Evolutionary conservation across 2,329 filamentous ascomycete genomes (phyloP).

Genomic region (Cryoendolithus antarcticus): DNA sequence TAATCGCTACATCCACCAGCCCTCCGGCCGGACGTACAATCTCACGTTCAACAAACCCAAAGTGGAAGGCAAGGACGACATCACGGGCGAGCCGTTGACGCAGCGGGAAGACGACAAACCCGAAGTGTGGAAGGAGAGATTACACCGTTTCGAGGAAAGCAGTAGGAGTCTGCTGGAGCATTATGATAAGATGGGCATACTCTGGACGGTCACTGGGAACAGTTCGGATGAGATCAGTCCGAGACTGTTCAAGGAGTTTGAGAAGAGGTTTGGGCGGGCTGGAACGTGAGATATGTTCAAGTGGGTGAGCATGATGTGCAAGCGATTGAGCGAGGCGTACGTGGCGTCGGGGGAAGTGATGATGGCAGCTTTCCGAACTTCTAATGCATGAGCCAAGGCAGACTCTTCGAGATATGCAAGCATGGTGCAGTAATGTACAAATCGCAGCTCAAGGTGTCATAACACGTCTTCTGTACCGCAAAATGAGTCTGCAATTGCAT

Average conservation of each 20-base stretch:
- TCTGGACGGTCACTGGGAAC: conserved; percentile 78
- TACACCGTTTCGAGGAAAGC: conserved; percentile 76
- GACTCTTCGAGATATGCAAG: too few relatives aligned
- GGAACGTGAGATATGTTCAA: too few relatives aligned
- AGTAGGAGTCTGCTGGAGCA: conserved; percentile 77
- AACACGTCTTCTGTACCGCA: too few relatives aligned
- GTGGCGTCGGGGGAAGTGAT: too few relatives aligned
- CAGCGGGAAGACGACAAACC: conserved; percentile 78
- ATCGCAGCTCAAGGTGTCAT: too few relatives aligned
- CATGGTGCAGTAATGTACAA: too few relatives aligned
- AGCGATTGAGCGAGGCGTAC: too few relatives aligned
- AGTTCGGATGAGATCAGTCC: conserved; percentile 92
- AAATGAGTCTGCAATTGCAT: too few relatives aligned
- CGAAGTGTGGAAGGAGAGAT: conserved; percentile 68
- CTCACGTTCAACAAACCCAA: conserved; percentile 81
- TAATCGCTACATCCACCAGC: conserved; percentile 84
- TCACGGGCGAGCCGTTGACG: conserved; percentile 77
- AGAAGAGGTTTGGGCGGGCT: conserved; percentile 50
- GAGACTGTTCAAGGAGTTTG: conserved; percentile 73
- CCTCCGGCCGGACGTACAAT: conserved; percentile 89
- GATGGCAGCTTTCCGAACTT: too few relatives aligned
- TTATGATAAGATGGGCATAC: conserved; percentile 70
- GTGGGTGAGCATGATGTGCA: too few relatives aligned
- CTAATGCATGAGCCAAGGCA: too few relatives aligned
- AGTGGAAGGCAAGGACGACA: conserved; percentile 68